These are phyloP conservation scores for Pezicula carpinea DNA, from an alignment of 2,329 filamentous ascomycete species.

Conservation along the genomic window DNA sequence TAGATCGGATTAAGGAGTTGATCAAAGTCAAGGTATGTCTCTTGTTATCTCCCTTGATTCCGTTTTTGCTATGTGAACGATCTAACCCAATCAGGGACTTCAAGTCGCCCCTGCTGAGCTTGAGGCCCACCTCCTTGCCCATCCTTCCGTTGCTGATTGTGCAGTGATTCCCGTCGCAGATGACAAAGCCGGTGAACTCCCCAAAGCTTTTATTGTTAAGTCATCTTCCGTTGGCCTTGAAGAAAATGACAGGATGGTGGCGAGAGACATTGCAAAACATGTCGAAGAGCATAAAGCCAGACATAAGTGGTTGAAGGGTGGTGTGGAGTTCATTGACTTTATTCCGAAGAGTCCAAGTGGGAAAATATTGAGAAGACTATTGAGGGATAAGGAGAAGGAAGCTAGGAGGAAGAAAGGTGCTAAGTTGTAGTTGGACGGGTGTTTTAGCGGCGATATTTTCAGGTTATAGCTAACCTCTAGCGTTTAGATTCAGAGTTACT, in stretches of 20 bases:
- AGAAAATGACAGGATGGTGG: conserved; percentile 51
- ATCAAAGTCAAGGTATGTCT: conserved; percentile 69
- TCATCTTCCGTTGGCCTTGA: conserved; percentile 40
- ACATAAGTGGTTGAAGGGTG: conserved; percentile 64
- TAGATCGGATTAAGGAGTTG: conserved; percentile 75
- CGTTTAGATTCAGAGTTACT: too few relatives aligned
- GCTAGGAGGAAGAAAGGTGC: conserved; percentile 57
- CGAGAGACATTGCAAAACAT: conserved; percentile 49
- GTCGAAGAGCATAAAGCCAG: conserved; percentile 63
- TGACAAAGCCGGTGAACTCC: conserved; percentile 57
- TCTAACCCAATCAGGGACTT: conserved; percentile 51
- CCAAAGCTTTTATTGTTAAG: conserved; percentile 64
- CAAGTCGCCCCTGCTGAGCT: conserved; percentile 84
- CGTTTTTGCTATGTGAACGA: background rate
- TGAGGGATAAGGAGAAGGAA: conserved; percentile 72
- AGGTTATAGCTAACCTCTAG: too few relatives aligned
- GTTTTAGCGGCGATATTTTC: too few relatives aligned
- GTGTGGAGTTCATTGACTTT: conserved; percentile 57
- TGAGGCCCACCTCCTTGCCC: conserved; percentile 72
- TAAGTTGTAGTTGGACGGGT: conserved; percentile 51
- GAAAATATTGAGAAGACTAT: conserved; percentile 64
- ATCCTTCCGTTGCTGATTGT: conserved; percentile 71
- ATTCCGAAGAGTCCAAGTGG: conserved; percentile 72
- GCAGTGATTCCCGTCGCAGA: conserved; percentile 72
- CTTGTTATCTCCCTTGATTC: conserved; percentile 29